Percentiles rank a stretch among this genome's conserved stretches.
Conservation (phyloP, 2,329 filamentous ascomycete genomes). For the Colletotrichum simmondsii region DNA sequence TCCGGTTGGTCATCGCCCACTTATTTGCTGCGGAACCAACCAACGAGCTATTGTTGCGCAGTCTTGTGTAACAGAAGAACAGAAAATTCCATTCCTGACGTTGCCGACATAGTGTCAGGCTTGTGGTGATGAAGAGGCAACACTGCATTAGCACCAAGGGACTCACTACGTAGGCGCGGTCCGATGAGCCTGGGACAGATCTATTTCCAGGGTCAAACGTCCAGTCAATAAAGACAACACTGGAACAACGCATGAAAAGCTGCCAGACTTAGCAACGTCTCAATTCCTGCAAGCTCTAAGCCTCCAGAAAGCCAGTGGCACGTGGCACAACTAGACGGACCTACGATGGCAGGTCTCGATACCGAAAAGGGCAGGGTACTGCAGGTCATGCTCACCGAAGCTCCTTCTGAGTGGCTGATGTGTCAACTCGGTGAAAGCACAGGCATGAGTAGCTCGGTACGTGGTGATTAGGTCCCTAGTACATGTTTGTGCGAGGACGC, state of each 20-base stretch:
- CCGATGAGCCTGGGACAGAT: slow-evolving; percentile 22
- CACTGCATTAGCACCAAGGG: slow-evolving; percentile 11
- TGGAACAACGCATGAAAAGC: neutral
- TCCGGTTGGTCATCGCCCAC: neutral
- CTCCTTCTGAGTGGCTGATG: slow-evolving; percentile 23
- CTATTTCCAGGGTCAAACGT: slow-evolving; percentile 5
- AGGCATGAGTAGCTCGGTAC: slow-evolving; percentile 19
- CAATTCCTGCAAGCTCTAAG: slow-evolving; percentile 8
- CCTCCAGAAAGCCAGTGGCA: slow-evolving; percentile 22
- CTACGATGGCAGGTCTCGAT: slow-evolving; percentile 19
- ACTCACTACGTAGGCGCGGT: slow-evolving; percentile 16
- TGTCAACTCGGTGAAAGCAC: slow-evolving; percentile 28
- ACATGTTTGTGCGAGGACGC: slow-evolving; percentile 16
- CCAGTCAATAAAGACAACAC: neutral
- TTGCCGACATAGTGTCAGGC: neutral
- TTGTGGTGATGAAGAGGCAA: neutral
- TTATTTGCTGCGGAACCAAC: neutral
- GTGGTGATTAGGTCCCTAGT: slow-evolving; percentile 7
- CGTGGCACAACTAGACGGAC: slow-evolving; percentile 2
- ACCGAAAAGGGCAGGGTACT: slow-evolving; percentile 27
- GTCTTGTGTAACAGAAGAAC: slow-evolving; percentile 13
- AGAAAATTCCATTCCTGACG: neutral
- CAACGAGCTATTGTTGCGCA: neutral
- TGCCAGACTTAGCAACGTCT: slow-evolving; percentile 11
- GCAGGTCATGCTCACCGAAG: slow-evolving; percentile 26